Conservation (phyloP, 257 asterid genomes). For the Ajuga chamaepitys region DNA sequence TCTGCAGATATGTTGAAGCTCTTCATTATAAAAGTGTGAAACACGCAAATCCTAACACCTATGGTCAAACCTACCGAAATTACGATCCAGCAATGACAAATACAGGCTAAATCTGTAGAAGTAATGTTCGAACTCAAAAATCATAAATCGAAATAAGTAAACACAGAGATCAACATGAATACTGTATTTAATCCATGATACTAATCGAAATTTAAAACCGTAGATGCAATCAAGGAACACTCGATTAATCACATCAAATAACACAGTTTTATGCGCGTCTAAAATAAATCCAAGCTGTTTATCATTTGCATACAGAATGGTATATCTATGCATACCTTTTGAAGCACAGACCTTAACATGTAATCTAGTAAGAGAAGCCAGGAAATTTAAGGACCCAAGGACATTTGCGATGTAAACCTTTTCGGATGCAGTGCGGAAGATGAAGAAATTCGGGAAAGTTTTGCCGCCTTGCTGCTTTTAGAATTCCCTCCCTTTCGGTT, state of each 20-base stretch:
- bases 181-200: neutral
- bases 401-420: neutral
- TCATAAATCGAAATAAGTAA: neutral
- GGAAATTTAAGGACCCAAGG: neutral
- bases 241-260: neutral
- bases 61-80: neutral
- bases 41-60: neutral
- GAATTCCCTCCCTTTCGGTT: conserved; percentile 35
- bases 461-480: conserved; percentile 26
- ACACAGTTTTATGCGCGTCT: neutral
- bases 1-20: neutral
- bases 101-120: neutral
- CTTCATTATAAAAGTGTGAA: neutral
- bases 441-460: neutral
- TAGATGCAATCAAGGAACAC: neutral
- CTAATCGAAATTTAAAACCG: neutral
- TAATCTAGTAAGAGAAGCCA: neutral
- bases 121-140: neutral
- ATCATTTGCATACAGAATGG: neutral
- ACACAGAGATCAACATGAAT: neutral
- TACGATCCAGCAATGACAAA: neutral
- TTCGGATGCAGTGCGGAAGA: neutral
- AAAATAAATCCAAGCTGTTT: neutral
- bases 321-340: conserved; percentile 12
- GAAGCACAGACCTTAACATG: neutral